Evolutionary conservation across 257 asterid genomes (phyloP), one percentile per base, ranked within the genome.

Genomic region (Schizonepeta tenuifolia): DNA sequence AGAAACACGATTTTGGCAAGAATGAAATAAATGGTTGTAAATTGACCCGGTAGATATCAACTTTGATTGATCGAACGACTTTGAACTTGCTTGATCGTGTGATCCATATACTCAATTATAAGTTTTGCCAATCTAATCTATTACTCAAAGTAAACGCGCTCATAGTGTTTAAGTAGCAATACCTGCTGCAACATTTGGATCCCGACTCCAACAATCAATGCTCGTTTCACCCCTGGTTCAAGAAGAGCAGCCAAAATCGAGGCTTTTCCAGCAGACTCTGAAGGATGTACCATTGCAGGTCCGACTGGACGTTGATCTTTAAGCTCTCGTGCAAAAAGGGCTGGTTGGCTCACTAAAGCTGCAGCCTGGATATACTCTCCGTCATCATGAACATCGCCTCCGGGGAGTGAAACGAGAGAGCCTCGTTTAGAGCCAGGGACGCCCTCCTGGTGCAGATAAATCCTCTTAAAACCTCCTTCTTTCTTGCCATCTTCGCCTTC

Each of bases 181-280:
- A 88, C 96, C 92, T 90, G 97, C 78, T 90, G 97, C 77, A 90
- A 82, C 40, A 90, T 80, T 80, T 90, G 97, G 56, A 90, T 81
- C 67, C 90, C 87, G 33, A 90, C 77, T 50, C 97, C 97, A 43
- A 90, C 97, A 35, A 90, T 60, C 13, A 90, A 82, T 1, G 97
- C 95, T 31, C 89, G 81, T 61, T 86, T 88, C 57, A 90, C 95
- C 20, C 97, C 97, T 0, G 97, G 95, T 74, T 88, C 97, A 6
- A 86, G 91, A 76, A 90, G 93, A 40, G 95, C 88, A 68, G 75
- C 85, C 81, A 88, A 78, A 58, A 73, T 70, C 0, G 90, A 75
- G 65, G 77, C 82, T 44, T 77, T 76, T 22, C 83, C 72, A 61
- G 78, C 82, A 26, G 70, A 69, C 66, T 85, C 85, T 2, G 91